Base-by-base conservation (phyloP, 768 basidiomycete species). In the Coprinopsis strossmayeri region DNA sequence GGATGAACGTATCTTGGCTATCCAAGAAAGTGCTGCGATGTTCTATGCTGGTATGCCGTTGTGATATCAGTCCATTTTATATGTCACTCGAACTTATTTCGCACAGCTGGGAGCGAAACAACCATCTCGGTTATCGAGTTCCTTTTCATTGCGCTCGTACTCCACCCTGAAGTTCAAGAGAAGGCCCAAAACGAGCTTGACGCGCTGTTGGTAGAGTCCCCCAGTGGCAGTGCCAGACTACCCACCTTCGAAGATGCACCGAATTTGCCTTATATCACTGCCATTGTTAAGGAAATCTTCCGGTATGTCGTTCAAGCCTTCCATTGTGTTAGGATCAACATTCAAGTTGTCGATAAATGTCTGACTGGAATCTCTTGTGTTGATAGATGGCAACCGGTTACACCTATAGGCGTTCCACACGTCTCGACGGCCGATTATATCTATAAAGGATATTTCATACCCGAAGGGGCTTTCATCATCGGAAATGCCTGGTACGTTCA, bases 131-230 rank as follows among this genome's bases (percentile, higher is more conserved):
- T 48, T 0, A 48, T 56, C 12, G 26, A 30, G 9, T 49, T 49
- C 1, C 54, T 56, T 20, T 46, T 59, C 34, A 42, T 53, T 4
- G 46, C 51, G 2, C 56, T 59, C 42, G 20, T 47, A 10, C 30
- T 18, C n/a, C 46, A 62, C 47, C 72, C 72, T 0, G 66, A 65
- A 3, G 59, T 45, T 4, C 69, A 61, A 52, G 62, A 60, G 45
- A 66, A 61, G 51, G 72, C 69, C 3, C 70, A 67, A 35, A 62
- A 58, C 39, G 71, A 73, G 54, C 59, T 74, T 28, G 72, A 73
- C 47, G 25, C 7, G 4, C n/a, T 32, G 4, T n/a, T 45, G 13
- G 15, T 17, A 15, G 27, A 5, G n/a, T n/a, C n/a, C 12, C 4
- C 21, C 9, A 42, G 21, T 17, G 5, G 24, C 5, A 23, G 51